Evolutionary conservation across 148 eudicot genomes (phyloP), one percentile per base, ranked within the genome.

Genomic region (Persicaria maculosa): DNA sequence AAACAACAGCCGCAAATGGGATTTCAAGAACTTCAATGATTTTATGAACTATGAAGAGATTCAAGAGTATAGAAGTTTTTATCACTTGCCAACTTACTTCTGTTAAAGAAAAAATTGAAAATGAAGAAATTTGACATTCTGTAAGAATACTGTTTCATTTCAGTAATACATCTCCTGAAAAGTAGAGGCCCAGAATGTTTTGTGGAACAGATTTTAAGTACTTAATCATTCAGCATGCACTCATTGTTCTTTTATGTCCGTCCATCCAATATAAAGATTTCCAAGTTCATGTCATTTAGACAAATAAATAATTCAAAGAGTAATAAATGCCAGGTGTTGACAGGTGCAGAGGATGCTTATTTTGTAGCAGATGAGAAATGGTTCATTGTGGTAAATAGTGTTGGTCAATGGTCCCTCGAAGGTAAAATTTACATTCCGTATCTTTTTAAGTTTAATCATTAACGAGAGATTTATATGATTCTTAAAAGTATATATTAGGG

Each of bases 331-430:
- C 97, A 93, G 98, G 98, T 81, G 74, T 91, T 86, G 88, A 80
- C 97, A 93, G 98, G 97, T 93, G 91, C 87, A 75, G 91, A 83
- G 83, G 98, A 89, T 86, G 90, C 91, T 52, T 88, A 83, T 78
- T 89, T 91, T 80, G 73, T 89, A 59, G 75, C 84, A 67, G 81
- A 74, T 50, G 74, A 80, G 45, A 86, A 85, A 61, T 93, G 97
- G 95, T 73, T 91, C 71, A 97, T 97, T 68, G 95, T 93, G 83
- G 98, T 95, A 64, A 92, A 86, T 84, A 94, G 97, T 79, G 93
- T 89, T 70, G 81, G 87, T 71, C 85, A 82, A 77, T 93, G 98
- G 98, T 86, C 97, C 57, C 78, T 86, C n/a, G 84, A 86, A 88
- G 98, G 98, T 93, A 79, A 72, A 40, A 31, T 36, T 16, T 77